phyloP scores from a whole-genome alignment of 2,329 filamentous ascomycete genomes.

The Diaporthe sp. region DNA sequence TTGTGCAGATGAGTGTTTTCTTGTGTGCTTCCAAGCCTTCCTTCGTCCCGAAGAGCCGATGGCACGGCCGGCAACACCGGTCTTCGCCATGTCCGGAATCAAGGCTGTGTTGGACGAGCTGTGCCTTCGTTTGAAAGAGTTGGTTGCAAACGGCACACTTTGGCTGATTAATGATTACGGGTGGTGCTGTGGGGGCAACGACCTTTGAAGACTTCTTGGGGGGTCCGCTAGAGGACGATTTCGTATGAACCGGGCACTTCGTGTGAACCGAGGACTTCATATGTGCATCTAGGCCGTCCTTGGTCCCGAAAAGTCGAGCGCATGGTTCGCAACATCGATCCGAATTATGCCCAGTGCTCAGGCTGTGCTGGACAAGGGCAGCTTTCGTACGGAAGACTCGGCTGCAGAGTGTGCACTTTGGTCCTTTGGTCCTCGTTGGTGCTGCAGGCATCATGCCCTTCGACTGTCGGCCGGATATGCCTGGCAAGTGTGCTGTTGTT shows the following conservation, averaged over 20 bases:
- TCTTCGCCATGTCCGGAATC: not conserved
- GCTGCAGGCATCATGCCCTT: not conserved
- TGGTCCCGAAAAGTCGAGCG: not conserved
- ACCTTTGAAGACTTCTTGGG: not conserved
- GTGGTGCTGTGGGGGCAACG: too few relatives aligned
- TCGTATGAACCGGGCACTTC: not conserved
- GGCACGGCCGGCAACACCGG: constrained; percentile 1
- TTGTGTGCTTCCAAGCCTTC: not conserved
- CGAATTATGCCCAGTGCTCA: not conserved
- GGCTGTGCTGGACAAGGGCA: not conserved
- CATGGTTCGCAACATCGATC: constrained; percentile 13
- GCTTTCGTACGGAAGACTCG: not conserved
- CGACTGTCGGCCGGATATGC: not conserved
- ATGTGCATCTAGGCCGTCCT: not conserved
- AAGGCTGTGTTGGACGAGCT: not conserved
- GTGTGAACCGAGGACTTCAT: not conserved
- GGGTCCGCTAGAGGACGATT: not conserved
- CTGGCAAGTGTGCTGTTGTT: not conserved
- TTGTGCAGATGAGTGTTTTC: not conserved
- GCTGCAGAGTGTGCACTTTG: not conserved
- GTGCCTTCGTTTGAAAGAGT: not conserved
- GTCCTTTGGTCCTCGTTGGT: not conserved
- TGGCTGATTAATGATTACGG: not conserved
- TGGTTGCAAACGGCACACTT: not conserved
- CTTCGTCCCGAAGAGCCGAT: not conserved